Percentiles rank a stretch among this genome's conserved stretches.
Conservation (phyloP, 441 rosid genomes). For the Corymbia citriodora region DNA sequence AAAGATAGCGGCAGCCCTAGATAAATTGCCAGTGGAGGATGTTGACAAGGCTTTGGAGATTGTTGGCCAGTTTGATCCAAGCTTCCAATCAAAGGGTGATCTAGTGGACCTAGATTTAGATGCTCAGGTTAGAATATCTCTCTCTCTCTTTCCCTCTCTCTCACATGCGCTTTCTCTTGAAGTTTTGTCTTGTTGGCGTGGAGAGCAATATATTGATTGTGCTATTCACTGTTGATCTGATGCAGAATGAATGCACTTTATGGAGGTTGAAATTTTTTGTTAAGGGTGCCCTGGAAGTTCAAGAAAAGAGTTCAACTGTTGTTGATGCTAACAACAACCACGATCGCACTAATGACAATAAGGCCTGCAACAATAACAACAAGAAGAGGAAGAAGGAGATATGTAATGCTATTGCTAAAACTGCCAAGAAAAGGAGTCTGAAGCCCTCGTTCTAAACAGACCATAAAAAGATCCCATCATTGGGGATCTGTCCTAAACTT, state of each 20-base stretch:
- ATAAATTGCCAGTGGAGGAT: slow-evolving; percentile 68
- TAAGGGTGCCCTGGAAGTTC: slow-evolving; percentile 59
- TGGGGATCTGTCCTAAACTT: not conserved
- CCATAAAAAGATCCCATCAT: not conserved
- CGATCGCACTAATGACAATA: slow-evolving; percentile 18
- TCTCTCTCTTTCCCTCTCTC: not conserved
- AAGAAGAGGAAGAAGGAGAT: slow-evolving; percentile 59
- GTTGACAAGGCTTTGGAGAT: slow-evolving; percentile 76
- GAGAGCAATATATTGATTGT: slow-evolving; percentile 5
- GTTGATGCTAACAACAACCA: not conserved
- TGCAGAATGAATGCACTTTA: slow-evolving; percentile 67
- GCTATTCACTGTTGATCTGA: slow-evolving; percentile 6
- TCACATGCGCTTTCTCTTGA: not conserved
- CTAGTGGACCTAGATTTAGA: slow-evolving; percentile 87
- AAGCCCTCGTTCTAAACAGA: slow-evolving; percentile 19
- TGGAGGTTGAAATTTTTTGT: slow-evolving; percentile 86
- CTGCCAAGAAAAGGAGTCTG: slow-evolving; percentile 43
- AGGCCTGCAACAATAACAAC: slow-evolving; percentile 18
- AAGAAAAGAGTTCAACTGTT: slow-evolving; percentile 29
- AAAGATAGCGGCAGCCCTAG: slow-evolving; percentile 57
- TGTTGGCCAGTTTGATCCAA: slow-evolving; percentile 75
- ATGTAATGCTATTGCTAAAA: slow-evolving; percentile 39
- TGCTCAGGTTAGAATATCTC: slow-evolving; percentile 50
- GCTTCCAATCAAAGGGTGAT: slow-evolving; percentile 60
- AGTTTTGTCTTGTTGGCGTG: slow-evolving; percentile 17